Percentiles rank a stretch among this genome's conserved stretches.
phyloP scores from a whole-genome alignment of 768 basidiomycete genomes.

The Boletellus sp. region DNA sequence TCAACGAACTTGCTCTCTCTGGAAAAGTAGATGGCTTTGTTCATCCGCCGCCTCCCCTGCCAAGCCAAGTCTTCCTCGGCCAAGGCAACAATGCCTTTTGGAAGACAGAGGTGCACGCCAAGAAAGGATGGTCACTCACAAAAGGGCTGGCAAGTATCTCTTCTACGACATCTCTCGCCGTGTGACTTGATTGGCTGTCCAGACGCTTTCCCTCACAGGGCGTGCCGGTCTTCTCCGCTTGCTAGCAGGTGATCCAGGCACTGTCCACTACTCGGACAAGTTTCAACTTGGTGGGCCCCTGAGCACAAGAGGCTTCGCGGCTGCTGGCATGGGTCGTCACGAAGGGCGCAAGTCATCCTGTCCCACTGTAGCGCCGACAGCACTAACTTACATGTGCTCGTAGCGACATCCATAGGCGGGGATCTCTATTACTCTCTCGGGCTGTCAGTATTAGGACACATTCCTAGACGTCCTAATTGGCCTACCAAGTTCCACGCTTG shows the following conservation, averaged over 20 bases:
- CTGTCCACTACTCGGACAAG: conserved; percentile 67
- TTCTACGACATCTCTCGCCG: not conserved
- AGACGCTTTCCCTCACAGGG: conserved; percentile 76
- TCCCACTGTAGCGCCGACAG: not conserved
- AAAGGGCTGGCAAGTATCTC: conserved; percentile 20
- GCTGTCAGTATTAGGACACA: conserved; percentile 66
- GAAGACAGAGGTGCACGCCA: conserved; percentile 21
- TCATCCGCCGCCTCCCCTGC: not conserved
- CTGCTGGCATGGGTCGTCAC: conserved; percentile 72
- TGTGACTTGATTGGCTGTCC: conserved; percentile 2
- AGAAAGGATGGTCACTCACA: conserved; percentile 23
- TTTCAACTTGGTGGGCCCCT: conserved; percentile 93
- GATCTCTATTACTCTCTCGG: conserved; percentile 80
- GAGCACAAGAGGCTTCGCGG: conserved; percentile 73
- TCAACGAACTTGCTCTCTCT: conserved; percentile 20
- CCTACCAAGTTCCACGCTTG: conserved; percentile 79
- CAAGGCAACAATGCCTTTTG: conserved; percentile 26
- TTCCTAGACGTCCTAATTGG: conserved; percentile 76
- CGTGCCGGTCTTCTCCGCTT: conserved; percentile 70
- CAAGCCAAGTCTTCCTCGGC: conserved; percentile 13
- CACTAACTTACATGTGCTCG: not conserved
- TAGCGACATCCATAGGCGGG: conserved; percentile 84
- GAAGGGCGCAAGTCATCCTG: conserved; percentile 55
- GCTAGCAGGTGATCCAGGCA: conserved; percentile 42
- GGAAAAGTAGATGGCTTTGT: conserved; percentile 21